Base-by-base conservation (phyloP, 2,329 filamentous ascomycete genomes). In the Dryadomyces quercus-mongolicae region DNA sequence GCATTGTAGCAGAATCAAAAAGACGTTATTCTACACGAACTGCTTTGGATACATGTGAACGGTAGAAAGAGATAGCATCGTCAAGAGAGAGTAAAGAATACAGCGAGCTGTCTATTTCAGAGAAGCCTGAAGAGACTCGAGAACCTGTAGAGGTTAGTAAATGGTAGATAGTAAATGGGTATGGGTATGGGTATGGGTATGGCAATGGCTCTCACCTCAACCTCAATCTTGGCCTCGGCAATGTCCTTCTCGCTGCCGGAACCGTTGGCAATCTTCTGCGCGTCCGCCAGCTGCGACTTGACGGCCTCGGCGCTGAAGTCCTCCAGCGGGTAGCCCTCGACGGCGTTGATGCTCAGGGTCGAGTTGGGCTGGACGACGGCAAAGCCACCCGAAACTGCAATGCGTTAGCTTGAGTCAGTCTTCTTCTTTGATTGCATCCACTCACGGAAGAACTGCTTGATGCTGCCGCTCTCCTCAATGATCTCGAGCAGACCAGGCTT, bases 401-500 rank as follows among this genome's bases (percentile, higher is more conserved):
- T 31, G 25, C 25, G 25, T 31, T 31, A 31, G 25, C 8, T 31
- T 8, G 8, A 8, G 25, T 49, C 56, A 54, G 54, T 46, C 15
- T 5, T 22, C 21, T 8, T 34, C 15, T 40, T 40, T 22, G 13
- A 22, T 22, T 34, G 38, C 9, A 16, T 45, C 34, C 20, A 84
- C 89, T 65, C 88, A 95, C 91, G 81, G 86, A 98, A 98, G 79
- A 93, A 98, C 75, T 94, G 88, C 84, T 98, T 98, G 86, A 71
- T 77, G 68, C 78, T 78, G 68, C 89, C 88, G 68, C 76, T 81
- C 81, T 98, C 93, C 80, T 97, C 92, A 63, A 97, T 82, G 68
- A 98, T 80, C 80, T 97, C 92, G 63, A 98, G 81, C 63, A 97
- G 76, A 67, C 93, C 93, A 58, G 93, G 91, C 82, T 94, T 95